Conservation (phyloP, 1,284 basidiomycete species). For the Clitocybe nebularis region DNA sequence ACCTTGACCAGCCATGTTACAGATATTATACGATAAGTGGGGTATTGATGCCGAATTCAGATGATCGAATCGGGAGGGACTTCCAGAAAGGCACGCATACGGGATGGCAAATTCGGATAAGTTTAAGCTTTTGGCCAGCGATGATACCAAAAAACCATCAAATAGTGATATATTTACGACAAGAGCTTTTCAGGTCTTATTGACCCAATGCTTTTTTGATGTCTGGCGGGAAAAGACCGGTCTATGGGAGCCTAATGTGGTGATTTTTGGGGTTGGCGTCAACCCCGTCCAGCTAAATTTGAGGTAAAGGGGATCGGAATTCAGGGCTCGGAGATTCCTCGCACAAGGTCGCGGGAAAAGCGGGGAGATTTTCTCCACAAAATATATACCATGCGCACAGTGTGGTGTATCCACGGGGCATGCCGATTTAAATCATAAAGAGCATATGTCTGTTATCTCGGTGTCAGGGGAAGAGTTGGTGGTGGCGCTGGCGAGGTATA, state of each 20-base stretch:
- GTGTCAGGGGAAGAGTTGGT: slow-evolving; percentile 6
- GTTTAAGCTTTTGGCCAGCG: slow-evolving; percentile 1
- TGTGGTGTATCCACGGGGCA: slow-evolving; percentile 8
- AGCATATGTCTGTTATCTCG: slow-evolving; percentile 2
- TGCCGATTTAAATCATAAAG: slow-evolving; percentile 1
- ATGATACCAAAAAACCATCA: background rate
- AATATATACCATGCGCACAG: background rate
- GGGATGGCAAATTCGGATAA: slow-evolving; percentile 4
- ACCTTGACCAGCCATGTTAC: slow-evolving; percentile 1
- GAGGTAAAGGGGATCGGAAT: background rate
- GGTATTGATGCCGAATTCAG: slow-evolving; percentile 8
- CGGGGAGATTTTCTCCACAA: slow-evolving; percentile 10
- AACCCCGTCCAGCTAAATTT: background rate
- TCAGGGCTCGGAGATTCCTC: slow-evolving; percentile 12
- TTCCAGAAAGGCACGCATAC: slow-evolving; percentile 3
- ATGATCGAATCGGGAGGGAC: slow-evolving; percentile 4
- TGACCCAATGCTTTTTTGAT: no score
- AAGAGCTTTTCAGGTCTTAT: no score
- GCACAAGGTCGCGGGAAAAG: slow-evolving; percentile 8
- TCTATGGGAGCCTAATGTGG: background rate
- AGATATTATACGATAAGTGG: slow-evolving; percentile 5
- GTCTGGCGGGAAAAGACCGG: slow-evolving; percentile 1
- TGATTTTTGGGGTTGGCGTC: background rate
- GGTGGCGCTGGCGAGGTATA: slow-evolving; percentile 1
- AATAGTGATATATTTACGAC: no score